Conservation (phyloP, 2,329 filamentous ascomycete species). For the Leptodontidium sp. region DNA sequence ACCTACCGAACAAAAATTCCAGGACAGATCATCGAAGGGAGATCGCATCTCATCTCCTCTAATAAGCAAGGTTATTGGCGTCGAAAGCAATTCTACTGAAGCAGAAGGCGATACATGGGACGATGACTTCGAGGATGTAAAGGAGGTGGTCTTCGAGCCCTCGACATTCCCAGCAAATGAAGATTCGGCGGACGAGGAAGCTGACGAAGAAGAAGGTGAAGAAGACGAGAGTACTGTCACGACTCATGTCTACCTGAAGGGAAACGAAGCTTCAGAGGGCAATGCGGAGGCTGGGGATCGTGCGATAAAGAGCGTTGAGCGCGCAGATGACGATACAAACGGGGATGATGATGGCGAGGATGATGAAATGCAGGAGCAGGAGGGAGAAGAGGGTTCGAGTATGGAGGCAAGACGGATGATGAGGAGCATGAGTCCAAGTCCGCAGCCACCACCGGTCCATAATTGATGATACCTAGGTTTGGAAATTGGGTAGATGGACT, state of each 20-base stretch:
- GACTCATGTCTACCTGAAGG: background rate
- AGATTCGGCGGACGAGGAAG: background rate
- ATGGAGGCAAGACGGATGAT: background rate
- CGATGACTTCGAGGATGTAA: constrained; percentile 4
- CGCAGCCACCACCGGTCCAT: background rate
- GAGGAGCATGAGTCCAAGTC: constrained; percentile 11
- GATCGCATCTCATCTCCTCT: background rate
- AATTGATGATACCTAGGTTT: background rate
- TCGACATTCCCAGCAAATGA: background rate
- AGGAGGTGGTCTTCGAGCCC: background rate
- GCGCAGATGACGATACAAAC: background rate
- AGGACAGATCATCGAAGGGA: too few relatives aligned
- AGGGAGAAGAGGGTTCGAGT: background rate
- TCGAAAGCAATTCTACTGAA: background rate
- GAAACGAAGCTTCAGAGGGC: background rate
- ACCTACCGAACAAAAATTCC: too few relatives aligned
- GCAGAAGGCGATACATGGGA: background rate
- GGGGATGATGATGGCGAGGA: background rate
- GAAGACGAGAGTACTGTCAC: background rate
- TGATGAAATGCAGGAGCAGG: background rate
- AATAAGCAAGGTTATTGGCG: background rate
- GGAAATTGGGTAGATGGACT: background rate
- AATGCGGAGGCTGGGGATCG: background rate
- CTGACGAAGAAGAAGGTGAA: background rate
- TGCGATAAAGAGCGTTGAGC: background rate